phyloP scores from a whole-genome alignment of 768 basidiomycete species.

The Mycena filopes region DNA sequence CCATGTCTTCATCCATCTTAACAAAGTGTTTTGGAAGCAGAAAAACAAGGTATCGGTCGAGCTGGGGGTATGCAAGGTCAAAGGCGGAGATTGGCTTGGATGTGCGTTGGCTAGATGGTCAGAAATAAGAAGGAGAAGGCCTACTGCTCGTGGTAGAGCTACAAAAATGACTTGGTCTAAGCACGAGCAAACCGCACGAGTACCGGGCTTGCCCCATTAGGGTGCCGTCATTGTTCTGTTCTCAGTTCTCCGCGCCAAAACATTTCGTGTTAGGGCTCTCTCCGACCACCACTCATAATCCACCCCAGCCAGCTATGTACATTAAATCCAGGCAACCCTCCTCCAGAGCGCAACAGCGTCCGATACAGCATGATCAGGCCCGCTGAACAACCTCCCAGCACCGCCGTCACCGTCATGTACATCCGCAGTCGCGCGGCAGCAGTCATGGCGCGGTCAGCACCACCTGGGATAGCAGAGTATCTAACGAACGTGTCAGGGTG shows the following conservation, averaged over 20 bases:
- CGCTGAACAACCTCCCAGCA: conserved; percentile 80
- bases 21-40: conserved; percentile 3
- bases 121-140: conserved; percentile 15
- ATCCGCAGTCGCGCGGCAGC: conserved; percentile 73
- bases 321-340: conserved; percentile 62
- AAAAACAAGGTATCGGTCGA: conserved; percentile 15
- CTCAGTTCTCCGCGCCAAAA: not conserved
- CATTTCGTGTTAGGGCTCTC: conserved; percentile 48
- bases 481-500: conserved; percentile 49
- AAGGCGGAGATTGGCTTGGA: conserved; percentile 17
- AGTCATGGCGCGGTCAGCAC: conserved; percentile 81
- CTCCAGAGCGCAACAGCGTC: conserved; percentile 72
- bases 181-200: conserved; percentile 7
- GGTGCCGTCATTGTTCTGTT: not conserved
- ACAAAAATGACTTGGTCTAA: conserved; percentile 26
- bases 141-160: conserved; percentile 30
- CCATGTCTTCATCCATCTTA: conserved; percentile 83
- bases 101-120: conserved; percentile 24
- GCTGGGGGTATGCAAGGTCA: conserved; percentile 17
- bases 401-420: conserved; percentile 78
- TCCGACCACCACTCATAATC: conserved; percentile 65
- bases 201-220: conserved; percentile 16
- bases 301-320: conserved; percentile 70
- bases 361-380: conserved; percentile 77
- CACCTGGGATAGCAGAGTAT: conserved; percentile 79